Conservation (phyloP, 257 asterid genomes). For the Solanum sitiens region DNA sequence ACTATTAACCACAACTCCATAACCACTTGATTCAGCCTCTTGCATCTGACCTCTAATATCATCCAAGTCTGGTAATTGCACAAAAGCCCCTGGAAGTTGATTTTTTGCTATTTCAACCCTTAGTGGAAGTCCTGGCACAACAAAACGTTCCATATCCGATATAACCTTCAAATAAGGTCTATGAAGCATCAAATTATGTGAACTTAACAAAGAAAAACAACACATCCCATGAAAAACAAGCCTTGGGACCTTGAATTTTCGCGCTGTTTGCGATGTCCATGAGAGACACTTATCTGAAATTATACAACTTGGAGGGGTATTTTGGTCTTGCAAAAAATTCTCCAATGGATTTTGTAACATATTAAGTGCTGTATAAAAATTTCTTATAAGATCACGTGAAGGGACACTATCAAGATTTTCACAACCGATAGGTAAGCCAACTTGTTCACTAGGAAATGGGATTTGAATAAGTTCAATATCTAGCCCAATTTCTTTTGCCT, state of each 20-base stretch:
- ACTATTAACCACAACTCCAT: slow-evolving; percentile 61
- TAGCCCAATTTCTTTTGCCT: slow-evolving; percentile 28
- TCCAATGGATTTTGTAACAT: slow-evolving; percentile 42
- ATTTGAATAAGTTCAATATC: slow-evolving; percentile 29
- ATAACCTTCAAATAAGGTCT: slow-evolving; percentile 27
- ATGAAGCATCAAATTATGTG: slow-evolving; percentile 35
- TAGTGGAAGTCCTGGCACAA: slow-evolving; percentile 54
- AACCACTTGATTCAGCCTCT: slow-evolving; percentile 46
- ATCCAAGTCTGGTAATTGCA: slow-evolving; percentile 46
- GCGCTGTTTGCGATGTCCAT: slow-evolving; percentile 52
- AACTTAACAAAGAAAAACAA: slow-evolving; percentile 50
- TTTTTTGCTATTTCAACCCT: slow-evolving; percentile 25
- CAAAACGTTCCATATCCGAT: slow-evolving; percentile 36
- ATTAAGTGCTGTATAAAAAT: slow-evolving; percentile 39
- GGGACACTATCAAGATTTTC: slow-evolving; percentile 74
- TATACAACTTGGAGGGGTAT: slow-evolving; percentile 57
- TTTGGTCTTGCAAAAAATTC: slow-evolving; percentile 3
- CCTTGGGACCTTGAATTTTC: slow-evolving; percentile 40
- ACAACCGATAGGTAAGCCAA: slow-evolving; percentile 57
- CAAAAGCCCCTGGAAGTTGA: slow-evolving; percentile 60
- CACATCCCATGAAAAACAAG: slow-evolving; percentile 66
- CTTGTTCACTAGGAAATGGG: slow-evolving; percentile 51
- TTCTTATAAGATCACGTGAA: slow-evolving; percentile 35
- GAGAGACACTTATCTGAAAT: slow-evolving; percentile 63
- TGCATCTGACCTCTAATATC: slow-evolving; percentile 58